Base-by-base conservation (phyloP, 306 rosid species). In the Malus domestica region DNA sequence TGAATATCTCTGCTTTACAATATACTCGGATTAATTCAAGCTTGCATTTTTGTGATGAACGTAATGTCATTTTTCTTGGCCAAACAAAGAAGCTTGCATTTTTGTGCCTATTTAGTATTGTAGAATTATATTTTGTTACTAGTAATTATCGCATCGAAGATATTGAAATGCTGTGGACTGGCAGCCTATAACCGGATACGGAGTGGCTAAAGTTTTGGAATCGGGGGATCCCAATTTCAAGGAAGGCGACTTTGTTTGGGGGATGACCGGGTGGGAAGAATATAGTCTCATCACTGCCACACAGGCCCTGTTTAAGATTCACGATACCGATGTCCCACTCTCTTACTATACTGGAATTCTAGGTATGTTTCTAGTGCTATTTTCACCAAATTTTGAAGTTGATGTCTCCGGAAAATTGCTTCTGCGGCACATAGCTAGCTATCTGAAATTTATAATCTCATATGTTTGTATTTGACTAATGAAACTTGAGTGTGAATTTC, bases 311-410 rank as follows among this genome's bases (percentile, higher is more conserved):
- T 81, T 79, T 33, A 91, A 87, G 72, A 89, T 87, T 49, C 80
- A 84, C 2, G 76, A 87, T 58, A 84, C 87, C 30, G 88, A 91
- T 67, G 87, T 91, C 23, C 93, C 96, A 20, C 87, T 91, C 40
- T 82, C 92, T 10, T 75, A 89, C 42, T 89, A 91, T 72, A 87
- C 93, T 35, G 93, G 90, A 71, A 71, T 89, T 76, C 93, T 91
- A 15, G 96, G 93, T 90, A 80, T 74, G 49, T 3, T 80, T 29
- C 59, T 22, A 20, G 5, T 49, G 59, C 20, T 30, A 19, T 29
- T 19, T 52, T 10, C 62, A 40, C 6, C 64, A 59, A 13, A n/a
- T 59, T 22, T n/a, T n/a, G 23, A 59, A 59, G 14, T 59, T 59
- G 13, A 7, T 25, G 5, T 19, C 30, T 27, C 3, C 1, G 2